Evolutionary conservation across 225 moss, liverwort and hornwort genomes (phyloP).

Genomic region (Bryoerythrophyllum caledonicum): DNA sequence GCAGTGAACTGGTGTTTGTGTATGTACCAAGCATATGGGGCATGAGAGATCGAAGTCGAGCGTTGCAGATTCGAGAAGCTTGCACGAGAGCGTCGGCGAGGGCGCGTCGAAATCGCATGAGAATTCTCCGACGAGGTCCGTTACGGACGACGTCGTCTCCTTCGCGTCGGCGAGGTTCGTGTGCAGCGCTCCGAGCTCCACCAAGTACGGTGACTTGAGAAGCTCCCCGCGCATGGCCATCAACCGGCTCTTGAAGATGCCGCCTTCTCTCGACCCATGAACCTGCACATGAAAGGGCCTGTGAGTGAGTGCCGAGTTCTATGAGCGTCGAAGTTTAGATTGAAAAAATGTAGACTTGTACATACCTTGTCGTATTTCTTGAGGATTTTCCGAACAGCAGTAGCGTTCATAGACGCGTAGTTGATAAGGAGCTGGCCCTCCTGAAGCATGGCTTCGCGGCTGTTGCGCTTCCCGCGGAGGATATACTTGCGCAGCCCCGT

Average conservation of each 20-base stretch:
- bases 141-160: neutral
- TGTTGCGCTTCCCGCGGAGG: conserved; percentile 35
- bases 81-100: conserved; percentile 52
- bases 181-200: conserved; percentile 66
- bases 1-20: too few species aligned
- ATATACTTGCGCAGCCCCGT: conserved; percentile 52
- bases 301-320: too few species aligned
- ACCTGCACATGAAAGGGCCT: conserved; percentile 34
- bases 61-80: conserved; percentile 30
- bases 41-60: conserved; percentile 69
- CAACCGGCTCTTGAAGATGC: conserved; percentile 49
- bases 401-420: conserved; percentile 74
- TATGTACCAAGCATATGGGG: conserved; percentile 67
- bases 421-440: conserved; percentile 54
- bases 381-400: conserved; percentile 69
- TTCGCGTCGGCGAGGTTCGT: conserved; percentile 51
- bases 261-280: conserved; percentile 50
- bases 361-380: conserved; percentile 78
- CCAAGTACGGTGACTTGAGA: conserved; percentile 64
- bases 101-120: conserved; percentile 43
- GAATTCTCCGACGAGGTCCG: conserved; percentile 13
- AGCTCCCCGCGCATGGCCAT: conserved; percentile 58
- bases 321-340: too few species aligned
- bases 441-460: conserved; percentile 39
- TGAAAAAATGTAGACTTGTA: too few species aligned